A percentile compares a stretch with the other conserved stretches of the same genome.
phyloP scores from a whole-genome alignment of 306 rosid species.

The Sechiopsis laciniata region DNA sequence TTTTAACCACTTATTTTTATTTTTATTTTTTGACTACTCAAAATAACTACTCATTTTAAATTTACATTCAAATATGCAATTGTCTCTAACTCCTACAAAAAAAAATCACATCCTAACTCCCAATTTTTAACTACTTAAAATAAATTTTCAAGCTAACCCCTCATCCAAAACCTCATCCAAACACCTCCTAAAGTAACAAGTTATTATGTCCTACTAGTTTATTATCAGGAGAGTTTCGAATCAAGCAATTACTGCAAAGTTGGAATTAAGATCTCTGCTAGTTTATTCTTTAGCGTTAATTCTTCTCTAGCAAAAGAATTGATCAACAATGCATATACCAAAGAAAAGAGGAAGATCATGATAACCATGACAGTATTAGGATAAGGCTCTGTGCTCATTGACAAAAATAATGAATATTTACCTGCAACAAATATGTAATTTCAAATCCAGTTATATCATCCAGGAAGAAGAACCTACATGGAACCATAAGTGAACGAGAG shows the following conservation, averaged over 20 bases:
- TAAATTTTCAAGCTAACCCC: too few relatives aligned
- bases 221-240: background rate
- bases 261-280: background rate
- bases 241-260: background rate
- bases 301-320: background rate
- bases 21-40: too few relatives aligned
- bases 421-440: constrained; percentile 70
- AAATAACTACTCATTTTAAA: too few relatives aligned
- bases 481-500: constrained; percentile 3
- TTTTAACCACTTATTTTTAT: too few relatives aligned
- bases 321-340: background rate
- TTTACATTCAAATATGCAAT: too few relatives aligned
- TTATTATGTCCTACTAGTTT: background rate
- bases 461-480: constrained; percentile 80
- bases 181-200: background rate
- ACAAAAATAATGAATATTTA: constrained; percentile 18
- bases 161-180: too few relatives aligned
- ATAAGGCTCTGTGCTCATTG: background rate
- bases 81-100: too few relatives aligned
- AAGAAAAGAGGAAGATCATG: background rate
- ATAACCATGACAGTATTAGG: background rate
- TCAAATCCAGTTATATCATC: constrained; percentile 91
- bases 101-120: too few relatives aligned
- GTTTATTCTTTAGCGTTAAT: too few relatives aligned
- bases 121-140: too few relatives aligned